Evolutionary conservation across 2,329 filamentous ascomycete genomes (phyloP), one percentile per base, ranked within the genome.

Genomic region (Colletotrichum lini): DNA sequence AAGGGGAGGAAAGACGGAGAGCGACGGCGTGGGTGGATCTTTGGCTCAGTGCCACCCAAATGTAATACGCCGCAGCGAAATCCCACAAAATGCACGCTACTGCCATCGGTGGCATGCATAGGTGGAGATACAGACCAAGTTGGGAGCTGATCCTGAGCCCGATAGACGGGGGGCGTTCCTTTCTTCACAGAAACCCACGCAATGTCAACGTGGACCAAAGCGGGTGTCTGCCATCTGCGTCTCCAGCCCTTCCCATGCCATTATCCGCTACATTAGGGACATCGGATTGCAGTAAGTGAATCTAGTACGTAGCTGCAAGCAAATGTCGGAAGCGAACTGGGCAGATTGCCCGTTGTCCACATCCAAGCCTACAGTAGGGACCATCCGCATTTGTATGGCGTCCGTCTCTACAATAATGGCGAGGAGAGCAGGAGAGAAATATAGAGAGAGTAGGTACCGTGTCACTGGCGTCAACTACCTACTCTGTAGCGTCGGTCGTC

Each of bases 401-500:
- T 38, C 2, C n/a, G 10, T 9, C 2, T 35, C 10, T 9, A 54
- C 26, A 13, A 9, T 2, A 26, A 18, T 45, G 16, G 16, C 2
- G 44, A 18, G 16, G 16, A 12, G 8, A 15, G n/a, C 13, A 21
- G 5, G 18, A 18, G 4, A 7, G 21, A 15, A 9, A 35, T 35
- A 35, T 35, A 40, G 23, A 35, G 40, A 49, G 42, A 16, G 30
- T 30, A 10, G 30, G 40, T 42, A n/a, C n/a, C 23, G 23, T 50
- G 21, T n/a, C 45, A 40, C 44, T 40, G 44, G 58, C 8, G 45
- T 38, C 58, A 38, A 38, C 9, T 49, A 18, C 5, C 44, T 45
- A 47, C 45, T 47, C 16, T 49, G 45, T 50, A 50, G 58, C 21
- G 58, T 61, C 30, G 30, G 44, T 49, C 26, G 58, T 61, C 21